Evolutionary conservation across 495 filamentous ascomycete species (phyloP).

Genomic region (Penicillium paradoxum): DNA sequence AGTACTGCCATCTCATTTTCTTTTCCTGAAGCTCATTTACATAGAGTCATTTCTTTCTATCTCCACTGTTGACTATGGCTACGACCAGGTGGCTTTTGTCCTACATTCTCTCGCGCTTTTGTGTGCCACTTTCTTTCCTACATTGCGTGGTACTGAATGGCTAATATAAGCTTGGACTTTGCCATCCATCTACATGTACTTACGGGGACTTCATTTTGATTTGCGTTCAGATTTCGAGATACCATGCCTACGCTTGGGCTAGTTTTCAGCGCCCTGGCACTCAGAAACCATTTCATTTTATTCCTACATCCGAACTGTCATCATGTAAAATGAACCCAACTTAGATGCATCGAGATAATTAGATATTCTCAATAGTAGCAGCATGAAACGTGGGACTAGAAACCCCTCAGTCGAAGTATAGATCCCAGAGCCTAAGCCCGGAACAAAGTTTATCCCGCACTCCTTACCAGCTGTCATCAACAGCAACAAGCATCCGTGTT

Average conservation of each 20-base stretch:
- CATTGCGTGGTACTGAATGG: slow-evolving; percentile 13
- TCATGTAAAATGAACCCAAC: background rate
- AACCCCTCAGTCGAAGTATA: slow-evolving; percentile 4
- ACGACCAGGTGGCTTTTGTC: slow-evolving; percentile 15
- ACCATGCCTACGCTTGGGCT: slow-evolving; percentile 24
- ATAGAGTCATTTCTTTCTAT: slow-evolving; percentile 13
- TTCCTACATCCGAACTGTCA: too few species aligned
- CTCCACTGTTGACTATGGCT: slow-evolving; percentile 10
- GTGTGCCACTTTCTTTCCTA: slow-evolving; percentile 11
- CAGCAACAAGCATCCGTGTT: slow-evolving; percentile 22
- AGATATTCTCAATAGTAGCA: background rate
- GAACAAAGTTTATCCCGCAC: slow-evolving; percentile 22
- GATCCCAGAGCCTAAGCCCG: slow-evolving; percentile 3
- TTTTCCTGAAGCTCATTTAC: background rate
- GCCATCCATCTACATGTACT: slow-evolving; percentile 5
- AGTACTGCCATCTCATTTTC: background rate
- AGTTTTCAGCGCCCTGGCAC: slow-evolving; percentile 15
- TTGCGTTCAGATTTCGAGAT: slow-evolving; percentile 24
- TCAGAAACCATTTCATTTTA: slow-evolving; percentile 10
- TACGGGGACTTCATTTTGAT: slow-evolving; percentile 8
- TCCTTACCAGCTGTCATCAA: slow-evolving; percentile 34
- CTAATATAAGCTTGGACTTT: slow-evolving; percentile 13
- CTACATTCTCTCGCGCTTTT: slow-evolving; percentile 4
- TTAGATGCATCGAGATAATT: background rate
- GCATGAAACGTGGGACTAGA: background rate